phyloP scores from a whole-genome alignment of 345 rosid genomes.

The Excoecaria agallocha region DNA sequence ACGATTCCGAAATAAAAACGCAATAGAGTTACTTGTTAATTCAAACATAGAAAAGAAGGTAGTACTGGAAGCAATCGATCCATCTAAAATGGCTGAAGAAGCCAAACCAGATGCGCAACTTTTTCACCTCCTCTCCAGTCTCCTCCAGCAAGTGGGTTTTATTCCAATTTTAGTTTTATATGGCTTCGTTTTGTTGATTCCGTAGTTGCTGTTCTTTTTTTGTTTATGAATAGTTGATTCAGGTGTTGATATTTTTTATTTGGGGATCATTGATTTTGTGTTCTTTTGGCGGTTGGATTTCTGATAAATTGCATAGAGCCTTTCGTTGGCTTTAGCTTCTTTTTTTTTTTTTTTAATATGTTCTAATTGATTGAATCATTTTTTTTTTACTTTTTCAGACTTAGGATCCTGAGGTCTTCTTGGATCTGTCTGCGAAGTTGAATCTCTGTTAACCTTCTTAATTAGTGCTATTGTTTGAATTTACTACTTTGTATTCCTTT shows the following conservation, averaged over 20 bases:
- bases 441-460: not conserved
- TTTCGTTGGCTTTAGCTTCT: not conserved
- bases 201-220: not conserved
- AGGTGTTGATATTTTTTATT: conserved; percentile 6
- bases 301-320: not conserved
- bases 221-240: too few relatives aligned
- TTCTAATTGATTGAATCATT: not conserved
- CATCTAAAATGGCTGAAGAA: conserved; percentile 25
- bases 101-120: conserved; percentile 60
- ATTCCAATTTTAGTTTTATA: not conserved
- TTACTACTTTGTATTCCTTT: not conserved
- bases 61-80: not conserved
- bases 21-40: too few relatives aligned
- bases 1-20: not conserved
- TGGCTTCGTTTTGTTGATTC: not conserved
- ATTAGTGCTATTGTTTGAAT: not conserved
- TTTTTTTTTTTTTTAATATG: too few relatives aligned
- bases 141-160: conserved; percentile 57
- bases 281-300: not conserved
- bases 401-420: not conserved
- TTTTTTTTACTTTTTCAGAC: not conserved
- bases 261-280: conserved; percentile 7
- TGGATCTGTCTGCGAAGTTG: not conserved
- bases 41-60: not conserved
- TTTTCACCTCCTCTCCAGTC: conserved; percentile 65